Evolutionary conservation across 2,329 filamentous ascomycete genomes (phyloP).

Genomic region (Dothideomycetes sp.): DNA sequence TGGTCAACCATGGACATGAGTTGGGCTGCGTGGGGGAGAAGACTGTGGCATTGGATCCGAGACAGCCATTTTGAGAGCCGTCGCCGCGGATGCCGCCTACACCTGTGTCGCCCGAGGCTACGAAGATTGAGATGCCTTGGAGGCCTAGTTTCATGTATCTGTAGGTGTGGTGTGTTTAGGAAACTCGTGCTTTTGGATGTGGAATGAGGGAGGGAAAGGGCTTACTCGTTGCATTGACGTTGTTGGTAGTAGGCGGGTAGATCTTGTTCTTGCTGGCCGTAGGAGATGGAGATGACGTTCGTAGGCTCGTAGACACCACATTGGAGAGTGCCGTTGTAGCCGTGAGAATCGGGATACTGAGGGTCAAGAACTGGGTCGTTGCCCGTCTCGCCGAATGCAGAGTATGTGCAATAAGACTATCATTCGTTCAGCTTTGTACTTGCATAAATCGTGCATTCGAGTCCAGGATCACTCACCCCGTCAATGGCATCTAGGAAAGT

Average conservation of each 20-base stretch:
- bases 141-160: slow-evolving; percentile 40
- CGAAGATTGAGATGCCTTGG: slow-evolving; percentile 40
- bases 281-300: slow-evolving; percentile 52
- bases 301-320: slow-evolving; percentile 43
- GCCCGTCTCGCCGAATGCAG: slow-evolving; percentile 38
- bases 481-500: slow-evolving; percentile 45
- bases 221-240: slow-evolving; percentile 32
- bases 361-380: slow-evolving; percentile 39
- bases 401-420: slow-evolving; percentile 41
- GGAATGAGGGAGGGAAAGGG: not conserved
- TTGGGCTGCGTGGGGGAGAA: slow-evolving; percentile 23
- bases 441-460: too few relatives aligned
- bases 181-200: not conserved
- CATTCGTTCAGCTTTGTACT: not conserved
- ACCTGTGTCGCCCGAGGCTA: slow-evolving; percentile 42
- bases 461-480: slow-evolving; percentile 25
- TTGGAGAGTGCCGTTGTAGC: slow-evolving; percentile 28
- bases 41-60: slow-evolving; percentile 19
- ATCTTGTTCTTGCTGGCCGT: slow-evolving; percentile 47
- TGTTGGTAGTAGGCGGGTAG: slow-evolving; percentile 47
- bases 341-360: slow-evolving; percentile 38
- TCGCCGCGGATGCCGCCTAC: slow-evolving; percentile 19
- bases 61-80: slow-evolving; percentile 24
- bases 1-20: slow-evolving; percentile 25
- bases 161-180: not conserved